Conservation (phyloP, 2,329 filamentous ascomycete species). For the Passalora sequoiae region DNA sequence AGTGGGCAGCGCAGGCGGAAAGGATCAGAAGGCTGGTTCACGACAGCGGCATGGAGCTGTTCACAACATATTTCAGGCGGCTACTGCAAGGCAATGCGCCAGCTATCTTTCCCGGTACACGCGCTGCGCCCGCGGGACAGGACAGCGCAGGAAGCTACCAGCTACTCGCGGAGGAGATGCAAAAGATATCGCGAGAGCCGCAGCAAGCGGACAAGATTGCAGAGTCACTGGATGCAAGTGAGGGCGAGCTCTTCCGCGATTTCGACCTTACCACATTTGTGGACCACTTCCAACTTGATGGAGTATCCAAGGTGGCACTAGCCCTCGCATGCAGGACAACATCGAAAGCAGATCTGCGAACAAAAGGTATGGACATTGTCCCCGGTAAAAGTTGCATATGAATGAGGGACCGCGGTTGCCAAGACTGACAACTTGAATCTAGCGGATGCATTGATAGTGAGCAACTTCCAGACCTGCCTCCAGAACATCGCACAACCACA, state of each 20-base stretch:
- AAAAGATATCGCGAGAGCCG: conserved; percentile 73
- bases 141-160: conserved; percentile 77
- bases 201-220: conserved; percentile 87
- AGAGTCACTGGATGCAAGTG: conserved; percentile 83
- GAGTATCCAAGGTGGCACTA: conserved; percentile 78
- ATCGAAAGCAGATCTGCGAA: conserved; percentile 74
- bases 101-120: conserved; percentile 80
- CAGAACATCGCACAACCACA: conserved; percentile 57
- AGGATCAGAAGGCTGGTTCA: conserved; percentile 94
- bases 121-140: conserved; percentile 48
- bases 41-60: conserved; percentile 99
- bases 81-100: conserved; percentile 85
- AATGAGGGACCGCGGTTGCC: conserved; percentile 8
- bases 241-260: conserved; percentile 89
- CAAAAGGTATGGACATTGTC: conserved; percentile 64
- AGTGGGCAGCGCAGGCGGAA: conserved; percentile 88
- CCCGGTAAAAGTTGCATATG: conserved; percentile 1
- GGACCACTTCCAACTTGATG: conserved; percentile 91
- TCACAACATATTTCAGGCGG: conserved; percentile 89
- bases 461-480: conserved; percentile 71
- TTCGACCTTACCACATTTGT: conserved; percentile 95
- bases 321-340: conserved; percentile 82
- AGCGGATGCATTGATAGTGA: conserved; percentile 88
- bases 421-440: conserved; percentile 20
- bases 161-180: conserved; percentile 75